phyloP scores from a whole-genome alignment of 441 rosid genomes.

The Euphorbia celastroides region DNA sequence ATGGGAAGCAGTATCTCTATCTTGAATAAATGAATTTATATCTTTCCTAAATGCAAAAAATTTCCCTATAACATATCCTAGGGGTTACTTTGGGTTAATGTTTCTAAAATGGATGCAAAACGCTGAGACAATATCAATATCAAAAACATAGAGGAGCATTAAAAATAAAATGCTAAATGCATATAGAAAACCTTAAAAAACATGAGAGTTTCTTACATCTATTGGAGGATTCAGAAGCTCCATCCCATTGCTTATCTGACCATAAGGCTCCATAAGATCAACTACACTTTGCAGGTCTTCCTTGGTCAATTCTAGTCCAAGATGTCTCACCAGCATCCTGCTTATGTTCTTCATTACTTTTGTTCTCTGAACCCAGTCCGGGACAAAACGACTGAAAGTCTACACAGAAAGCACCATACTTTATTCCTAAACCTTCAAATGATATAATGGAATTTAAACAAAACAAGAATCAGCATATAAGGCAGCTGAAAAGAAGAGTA shows the following conservation, averaged over 20 bases:
- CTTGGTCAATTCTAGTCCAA: constrained; percentile 72
- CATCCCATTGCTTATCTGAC: constrained; percentile 90
- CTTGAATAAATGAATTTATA: too few species aligned
- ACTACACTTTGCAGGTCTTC: constrained; percentile 87
- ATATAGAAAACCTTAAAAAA: constrained; percentile 5
- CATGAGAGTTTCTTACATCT: constrained; percentile 43
- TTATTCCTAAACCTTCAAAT: constrained; percentile 3
- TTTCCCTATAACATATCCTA: too few species aligned
- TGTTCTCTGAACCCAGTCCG: constrained; percentile 64
- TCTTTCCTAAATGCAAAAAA: too few species aligned
- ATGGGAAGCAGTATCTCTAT: too few species aligned
- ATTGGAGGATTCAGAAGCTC: constrained; percentile 79
- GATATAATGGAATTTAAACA: neutral
- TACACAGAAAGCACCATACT: constrained; percentile 22
- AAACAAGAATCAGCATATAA: constrained; percentile 11
- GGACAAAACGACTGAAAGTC: constrained; percentile 65
- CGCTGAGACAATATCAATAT: too few species aligned
- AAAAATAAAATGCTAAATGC: constrained; percentile 2
- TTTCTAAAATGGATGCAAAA: too few species aligned
- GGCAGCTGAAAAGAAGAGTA: neutral
- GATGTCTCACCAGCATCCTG: constrained; percentile 87
- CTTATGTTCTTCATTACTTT: constrained; percentile 52
- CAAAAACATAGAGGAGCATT: too few species aligned
- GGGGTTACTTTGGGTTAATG: too few species aligned
- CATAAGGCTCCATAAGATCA: constrained; percentile 97